Evolutionary conservation across 2,329 filamentous ascomycete species (phyloP), one percentile per base, ranked within the genome.

Genomic region (Pseudocercospora eumusae): DNA sequence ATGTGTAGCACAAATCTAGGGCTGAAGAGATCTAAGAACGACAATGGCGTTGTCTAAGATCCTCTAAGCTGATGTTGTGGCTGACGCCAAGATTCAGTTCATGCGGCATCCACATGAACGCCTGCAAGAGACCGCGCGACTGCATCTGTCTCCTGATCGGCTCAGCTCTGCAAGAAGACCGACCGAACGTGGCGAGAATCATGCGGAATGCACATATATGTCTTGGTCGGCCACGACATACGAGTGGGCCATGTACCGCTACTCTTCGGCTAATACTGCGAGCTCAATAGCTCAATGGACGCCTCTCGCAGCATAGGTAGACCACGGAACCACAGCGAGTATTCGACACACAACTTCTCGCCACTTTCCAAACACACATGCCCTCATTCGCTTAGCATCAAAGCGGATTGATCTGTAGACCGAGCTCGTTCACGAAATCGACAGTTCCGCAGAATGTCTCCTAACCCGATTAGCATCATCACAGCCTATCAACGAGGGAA

Each of bases 391-490:
- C 20, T 20, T 21, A 18, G 42, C 42, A 21, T 56, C 49, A 63
- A 36, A 59, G 31, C 13, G 63, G 20, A 23, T 61, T 54, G 23
- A 65, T 65, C 62, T 57, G 36, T 44, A 69, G 20, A 4, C 50
- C 60, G 15, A 67, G 28, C 36, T 62, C 63, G 25, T 66, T 67
- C 54, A 58, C 44, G 27, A 69, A 69, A 28, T 50, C 36, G 9
- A 69, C 65, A 11, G 56, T 67, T 11, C 65, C 66, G 44, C 62
- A 67, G 40, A 66, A 69, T 9, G 67, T 64, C 31, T 69, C 67
- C 67, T 68, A 64, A 21, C 78, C 77, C 18, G 74, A 77, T 33
- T 11, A 27, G 28, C 7, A 28, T 25, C n/a, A 52, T 9, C n/a
- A 28, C 49, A n/a, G 10, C 7, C 6, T n/a, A n/a, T 18, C 11